Percentiles rank a stretch among this genome's conserved stretches.
Conservation (phyloP, 2,329 filamentous ascomycete species). For the Colletotrichum melonis region DNA sequence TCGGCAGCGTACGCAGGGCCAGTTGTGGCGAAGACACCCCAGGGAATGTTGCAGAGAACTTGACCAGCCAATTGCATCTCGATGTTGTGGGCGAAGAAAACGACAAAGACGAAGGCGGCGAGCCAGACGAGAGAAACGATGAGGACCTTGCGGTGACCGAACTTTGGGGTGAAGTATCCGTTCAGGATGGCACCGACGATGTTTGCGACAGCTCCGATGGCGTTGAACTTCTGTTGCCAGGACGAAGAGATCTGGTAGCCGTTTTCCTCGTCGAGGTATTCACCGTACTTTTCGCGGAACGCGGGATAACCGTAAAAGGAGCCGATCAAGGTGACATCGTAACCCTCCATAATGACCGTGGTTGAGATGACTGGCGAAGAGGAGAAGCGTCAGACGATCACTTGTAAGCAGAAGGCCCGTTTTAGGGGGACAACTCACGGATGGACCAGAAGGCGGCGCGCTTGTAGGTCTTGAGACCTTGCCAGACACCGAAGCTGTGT, state of each 20-base stretch:
- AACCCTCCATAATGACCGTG: conserved; percentile 64
- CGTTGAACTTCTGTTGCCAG: conserved; percentile 63
- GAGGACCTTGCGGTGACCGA: conserved; percentile 57
- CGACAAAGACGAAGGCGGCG: conserved; percentile 57
- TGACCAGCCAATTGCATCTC: conserved; percentile 56
- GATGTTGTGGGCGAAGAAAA: conserved; percentile 59
- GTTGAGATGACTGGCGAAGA: conserved; percentile 51
- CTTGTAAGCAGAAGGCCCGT: too few species aligned
- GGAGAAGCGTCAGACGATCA: background rate
- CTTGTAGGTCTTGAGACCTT: conserved; percentile 53
- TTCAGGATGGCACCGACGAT: conserved; percentile 55
- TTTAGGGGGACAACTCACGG: conserved; percentile 41
- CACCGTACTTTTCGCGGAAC: conserved; percentile 55
- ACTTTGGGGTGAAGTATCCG: conserved; percentile 53
- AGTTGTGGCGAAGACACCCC: conserved; percentile 58
- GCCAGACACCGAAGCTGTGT: conserved; percentile 47
- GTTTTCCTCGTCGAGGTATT: conserved; percentile 44
- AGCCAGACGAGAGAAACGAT: conserved; percentile 54
- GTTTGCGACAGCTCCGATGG: conserved; percentile 47
- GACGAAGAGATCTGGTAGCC: conserved; percentile 59
- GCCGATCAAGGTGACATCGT: conserved; percentile 59
- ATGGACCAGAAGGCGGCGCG: conserved; percentile 54
- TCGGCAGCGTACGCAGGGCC: conserved; percentile 57
- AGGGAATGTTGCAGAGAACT: conserved; percentile 57
- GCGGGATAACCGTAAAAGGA: conserved; percentile 57